These are phyloP conservation scores for Paecilomyces dactylethromorphus DNA, from an alignment of 2,329 filamentous ascomycete genomes.

Conservation along the genomic window DNA sequence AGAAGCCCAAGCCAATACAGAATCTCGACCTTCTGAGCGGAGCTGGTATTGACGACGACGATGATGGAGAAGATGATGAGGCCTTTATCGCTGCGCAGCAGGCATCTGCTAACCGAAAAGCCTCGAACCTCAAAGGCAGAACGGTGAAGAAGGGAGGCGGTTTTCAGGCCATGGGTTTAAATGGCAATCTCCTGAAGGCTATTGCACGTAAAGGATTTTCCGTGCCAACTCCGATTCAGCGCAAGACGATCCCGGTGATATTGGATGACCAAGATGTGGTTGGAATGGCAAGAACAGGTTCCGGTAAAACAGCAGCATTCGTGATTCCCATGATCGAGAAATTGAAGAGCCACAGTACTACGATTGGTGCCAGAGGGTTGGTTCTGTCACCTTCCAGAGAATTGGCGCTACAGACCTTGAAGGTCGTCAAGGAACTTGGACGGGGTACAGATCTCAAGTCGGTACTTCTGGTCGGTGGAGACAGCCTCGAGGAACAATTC, in stretches of 20 bases:
- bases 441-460: conserved; percentile 84
- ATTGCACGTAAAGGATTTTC: conserved; percentile 92
- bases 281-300: conserved; percentile 97
- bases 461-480: conserved; percentile 88
- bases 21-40: conserved; percentile 52
- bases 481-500: conserved; percentile 94
- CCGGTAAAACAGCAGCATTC: conserved; percentile 96
- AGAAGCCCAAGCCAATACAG: conserved; percentile 32
- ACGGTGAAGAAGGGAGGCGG: conserved; percentile 92
- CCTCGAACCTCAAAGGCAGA: conserved; percentile 72
- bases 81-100: conserved; percentile 87
- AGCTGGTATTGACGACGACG: conserved; percentile 51
- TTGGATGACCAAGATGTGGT: conserved; percentile 92
- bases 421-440: conserved; percentile 92
- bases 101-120: conserved; percentile 80
- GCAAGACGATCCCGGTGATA: conserved; percentile 90
- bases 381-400: conserved; percentile 91
- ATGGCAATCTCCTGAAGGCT: conserved; percentile 75
- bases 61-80: conserved; percentile 58
- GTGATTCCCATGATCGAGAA: conserved; percentile 98
- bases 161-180: conserved; percentile 92
- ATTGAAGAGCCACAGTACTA: conserved; percentile 77
- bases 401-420: conserved; percentile 86
- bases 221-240: conserved; percentile 93
- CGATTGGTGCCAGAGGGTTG: conserved; percentile 77